Conservation (phyloP, 148 eudicot species). For the Dianthus caryophyllus region DNA sequence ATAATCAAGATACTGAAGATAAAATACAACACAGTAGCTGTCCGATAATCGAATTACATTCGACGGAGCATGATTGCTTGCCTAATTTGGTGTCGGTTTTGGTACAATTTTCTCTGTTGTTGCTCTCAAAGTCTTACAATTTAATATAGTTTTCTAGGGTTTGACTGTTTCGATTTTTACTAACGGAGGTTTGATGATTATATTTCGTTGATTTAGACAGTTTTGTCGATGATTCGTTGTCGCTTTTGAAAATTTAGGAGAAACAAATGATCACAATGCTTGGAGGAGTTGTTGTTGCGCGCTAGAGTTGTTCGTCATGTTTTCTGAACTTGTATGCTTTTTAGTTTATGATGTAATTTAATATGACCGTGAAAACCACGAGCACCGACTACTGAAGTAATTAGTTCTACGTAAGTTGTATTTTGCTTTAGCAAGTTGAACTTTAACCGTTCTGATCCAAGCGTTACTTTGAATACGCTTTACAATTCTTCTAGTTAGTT, state of each 20-base stretch:
- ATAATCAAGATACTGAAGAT: slow-evolving; percentile 33
- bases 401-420: neutral
- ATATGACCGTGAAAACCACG: neutral
- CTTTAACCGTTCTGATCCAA: too few species aligned
- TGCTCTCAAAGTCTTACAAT: neutral
- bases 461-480: neutral
- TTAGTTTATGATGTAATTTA: neutral
- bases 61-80: slow-evolving; percentile 37
- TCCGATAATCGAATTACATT: slow-evolving; percentile 14
- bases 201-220: neutral
- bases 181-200: neutral
- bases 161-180: too few species aligned
- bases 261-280: too few species aligned
- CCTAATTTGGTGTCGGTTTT: slow-evolving; percentile 36
- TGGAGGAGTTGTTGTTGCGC: too few species aligned
- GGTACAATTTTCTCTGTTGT: slow-evolving; percentile 34
- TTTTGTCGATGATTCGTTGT: neutral
- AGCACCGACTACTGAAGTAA: neutral
- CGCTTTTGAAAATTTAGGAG: neutral
- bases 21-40: slow-evolving; percentile 17
- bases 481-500: too few species aligned
- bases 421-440: neutral
- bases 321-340: neutral
- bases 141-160: neutral
- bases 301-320: too few species aligned